phyloP scores from a whole-genome alignment of 2,329 filamentous ascomycete species.

The Colletotrichum plurivorum region DNA sequence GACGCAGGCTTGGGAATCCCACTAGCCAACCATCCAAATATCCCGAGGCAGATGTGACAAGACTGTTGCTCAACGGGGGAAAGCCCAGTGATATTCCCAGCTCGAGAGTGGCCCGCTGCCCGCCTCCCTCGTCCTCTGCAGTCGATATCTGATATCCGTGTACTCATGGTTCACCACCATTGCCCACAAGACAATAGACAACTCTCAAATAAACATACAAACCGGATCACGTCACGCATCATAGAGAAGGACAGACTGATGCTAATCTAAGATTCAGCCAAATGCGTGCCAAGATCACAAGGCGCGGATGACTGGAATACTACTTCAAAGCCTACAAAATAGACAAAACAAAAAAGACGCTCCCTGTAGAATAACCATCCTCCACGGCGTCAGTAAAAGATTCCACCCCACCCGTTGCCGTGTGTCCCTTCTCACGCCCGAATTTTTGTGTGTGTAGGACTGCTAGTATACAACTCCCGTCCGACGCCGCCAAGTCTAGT shows the following conservation, averaged over 20 bases:
- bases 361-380: not conserved
- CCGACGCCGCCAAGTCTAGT: slow-evolving; percentile 29
- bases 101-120: too few relatives aligned
- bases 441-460: slow-evolving; percentile 13
- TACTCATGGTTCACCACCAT: too few relatives aligned
- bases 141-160: too few relatives aligned
- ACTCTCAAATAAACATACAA: not conserved
- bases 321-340: not conserved
- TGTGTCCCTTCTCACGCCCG: slow-evolving; percentile 14
- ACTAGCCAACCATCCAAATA: too few relatives aligned
- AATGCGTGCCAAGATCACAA: not conserved
- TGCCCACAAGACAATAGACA: too few relatives aligned
- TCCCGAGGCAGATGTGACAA: too few relatives aligned
- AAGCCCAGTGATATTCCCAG: too few relatives aligned
- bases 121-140: too few relatives aligned
- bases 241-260: not conserved
- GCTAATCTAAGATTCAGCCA: not conserved
- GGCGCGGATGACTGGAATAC: not conserved
- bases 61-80: too few relatives aligned
- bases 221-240: not conserved
- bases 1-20: too few relatives aligned
- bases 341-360: not conserved
- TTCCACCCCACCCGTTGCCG: slow-evolving; percentile 9
- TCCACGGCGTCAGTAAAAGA: slow-evolving; percentile 10
- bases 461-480: slow-evolving; percentile 34